phyloP scores from a whole-genome alignment of 352 stramenopile species.

The Bremia lactucae region DNA sequence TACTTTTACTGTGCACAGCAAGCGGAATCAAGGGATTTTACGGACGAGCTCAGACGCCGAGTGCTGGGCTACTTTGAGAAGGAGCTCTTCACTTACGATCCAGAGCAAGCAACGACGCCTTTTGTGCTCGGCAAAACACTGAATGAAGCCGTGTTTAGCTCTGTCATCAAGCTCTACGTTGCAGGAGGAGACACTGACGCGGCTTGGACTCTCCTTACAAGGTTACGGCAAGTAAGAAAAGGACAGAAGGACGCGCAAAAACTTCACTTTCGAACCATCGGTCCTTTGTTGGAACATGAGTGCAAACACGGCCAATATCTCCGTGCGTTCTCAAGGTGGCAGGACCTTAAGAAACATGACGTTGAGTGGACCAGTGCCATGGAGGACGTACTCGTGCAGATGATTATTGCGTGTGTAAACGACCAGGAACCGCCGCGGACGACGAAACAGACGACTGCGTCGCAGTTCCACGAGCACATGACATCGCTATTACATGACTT shows the following conservation, averaged over 20 bases:
- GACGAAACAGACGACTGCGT: neutral
- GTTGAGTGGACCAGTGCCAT: conserved; percentile 68
- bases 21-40: conserved; percentile 18
- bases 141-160: conserved; percentile 52
- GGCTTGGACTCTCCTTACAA: conserved; percentile 41
- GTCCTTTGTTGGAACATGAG: conserved; percentile 48
- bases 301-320: conserved; percentile 30
- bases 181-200: conserved; percentile 21
- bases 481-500: conserved; percentile 44
- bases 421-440: conserved; percentile 8
- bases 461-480: conserved; percentile 45
- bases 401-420: conserved; percentile 44
- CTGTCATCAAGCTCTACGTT: conserved; percentile 51
- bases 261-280: conserved; percentile 61
- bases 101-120: conserved; percentile 4
- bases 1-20: conserved; percentile 66
- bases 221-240: conserved; percentile 18
- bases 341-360: conserved; percentile 36
- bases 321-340: conserved; percentile 38
- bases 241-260: conserved; percentile 8
- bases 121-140: conserved; percentile 41
- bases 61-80: conserved; percentile 45
- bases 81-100: conserved; percentile 23
- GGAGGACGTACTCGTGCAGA: conserved; percentile 59
- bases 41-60: conserved; percentile 17